Percentiles rank a stretch among this genome's conserved stretches.
phyloP scores from a whole-genome alignment of 306 rosid genomes.

The Sphenostylis stenocarpa region DNA sequence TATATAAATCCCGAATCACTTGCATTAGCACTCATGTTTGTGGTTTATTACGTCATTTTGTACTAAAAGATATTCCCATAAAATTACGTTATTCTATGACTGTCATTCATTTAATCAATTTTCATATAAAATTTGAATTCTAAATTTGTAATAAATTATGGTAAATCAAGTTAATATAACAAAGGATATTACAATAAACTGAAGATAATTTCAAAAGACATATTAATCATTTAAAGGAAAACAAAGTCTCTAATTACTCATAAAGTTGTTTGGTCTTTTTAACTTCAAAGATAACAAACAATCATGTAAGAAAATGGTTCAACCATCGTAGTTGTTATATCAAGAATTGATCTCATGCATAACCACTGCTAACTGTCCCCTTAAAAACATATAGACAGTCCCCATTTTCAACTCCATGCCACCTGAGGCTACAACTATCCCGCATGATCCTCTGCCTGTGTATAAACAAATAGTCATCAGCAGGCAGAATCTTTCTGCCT shows the following conservation, averaged over 20 bases:
- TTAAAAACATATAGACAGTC: slow-evolving; percentile 74
- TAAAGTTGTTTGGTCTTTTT: neutral
- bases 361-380: slow-evolving; percentile 56
- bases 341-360: neutral
- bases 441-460: slow-evolving; percentile 93
- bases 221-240: neutral
- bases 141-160: no score
- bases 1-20: slow-evolving; percentile 8
- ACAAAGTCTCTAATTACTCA: neutral
- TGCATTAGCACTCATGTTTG: slow-evolving; percentile 4
- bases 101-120: neutral
- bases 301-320: neutral
- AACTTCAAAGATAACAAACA: neutral
- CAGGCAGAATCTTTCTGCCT: slow-evolving; percentile 56
- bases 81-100: neutral
- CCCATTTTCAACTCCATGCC: slow-evolving; percentile 92
- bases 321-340: no score
- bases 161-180: no score
- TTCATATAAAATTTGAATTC: slow-evolving; percentile 13
- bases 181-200: no score
- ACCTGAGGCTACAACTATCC: slow-evolving; percentile 66
- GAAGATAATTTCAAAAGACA: neutral
- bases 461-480: slow-evolving; percentile 76
- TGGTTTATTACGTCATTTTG: neutral
- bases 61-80: neutral